Evolutionary conservation across 768 basidiomycete species (phyloP).

Genomic region (Gyrodon lividus): DNA sequence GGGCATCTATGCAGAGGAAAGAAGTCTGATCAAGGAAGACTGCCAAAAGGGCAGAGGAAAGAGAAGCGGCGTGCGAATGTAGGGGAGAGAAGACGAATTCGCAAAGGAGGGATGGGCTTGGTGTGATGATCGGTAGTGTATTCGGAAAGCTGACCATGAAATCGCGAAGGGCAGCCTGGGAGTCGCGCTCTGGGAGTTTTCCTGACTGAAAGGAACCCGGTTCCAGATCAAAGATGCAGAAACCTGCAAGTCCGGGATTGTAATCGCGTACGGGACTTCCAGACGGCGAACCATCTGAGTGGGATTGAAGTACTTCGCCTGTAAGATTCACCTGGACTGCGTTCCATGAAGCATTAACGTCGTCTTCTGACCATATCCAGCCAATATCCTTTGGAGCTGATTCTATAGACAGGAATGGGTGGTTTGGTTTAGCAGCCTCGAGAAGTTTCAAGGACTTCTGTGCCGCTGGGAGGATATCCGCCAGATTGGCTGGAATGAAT

Average conservation of each 20-base stretch:
- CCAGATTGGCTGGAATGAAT: conserved; percentile 57
- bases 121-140: conserved; percentile 58
- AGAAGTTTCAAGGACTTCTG: conserved; percentile 69
- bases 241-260: conserved; percentile 41
- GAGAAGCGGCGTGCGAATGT: conserved; percentile 54
- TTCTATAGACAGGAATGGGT: conserved; percentile 50
- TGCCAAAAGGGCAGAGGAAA: conserved; percentile 66
- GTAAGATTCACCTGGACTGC: neutral
- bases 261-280: conserved; percentile 13
- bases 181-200: conserved; percentile 19
- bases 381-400: conserved; percentile 41
- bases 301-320: neutral
- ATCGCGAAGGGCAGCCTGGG: conserved; percentile 33
- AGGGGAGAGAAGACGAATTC: conserved; percentile 63
- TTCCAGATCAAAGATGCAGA: conserved; percentile 64
- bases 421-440: conserved; percentile 60
- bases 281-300: neutral
- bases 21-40: conserved; percentile 64
- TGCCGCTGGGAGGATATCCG: conserved; percentile 58
- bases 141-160: conserved; percentile 62
- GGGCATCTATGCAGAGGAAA: conserved; percentile 65
- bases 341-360: conserved; percentile 11
- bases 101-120: conserved; percentile 61
- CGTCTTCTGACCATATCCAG: conserved; percentile 40
- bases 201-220: conserved; percentile 45